phyloP scores from a whole-genome alignment of 2,329 filamentous ascomycete genomes.

The Pseudocercospora musae region DNA sequence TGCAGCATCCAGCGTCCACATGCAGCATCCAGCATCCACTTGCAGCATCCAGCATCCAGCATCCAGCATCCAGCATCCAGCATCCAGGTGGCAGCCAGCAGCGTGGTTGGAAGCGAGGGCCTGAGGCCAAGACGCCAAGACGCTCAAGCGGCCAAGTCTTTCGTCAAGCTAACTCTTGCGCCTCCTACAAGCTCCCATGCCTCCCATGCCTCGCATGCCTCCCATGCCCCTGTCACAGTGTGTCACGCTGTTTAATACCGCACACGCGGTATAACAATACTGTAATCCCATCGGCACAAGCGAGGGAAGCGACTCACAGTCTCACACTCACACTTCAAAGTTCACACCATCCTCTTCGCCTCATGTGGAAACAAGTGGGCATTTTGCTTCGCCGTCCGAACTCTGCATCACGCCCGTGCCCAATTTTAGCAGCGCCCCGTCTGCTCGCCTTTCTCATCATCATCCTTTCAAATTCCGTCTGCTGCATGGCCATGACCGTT shows the following conservation, averaged over 20 bases:
- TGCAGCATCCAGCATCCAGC: no score
- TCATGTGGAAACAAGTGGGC: background rate
- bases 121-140: background rate
- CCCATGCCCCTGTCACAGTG: no score
- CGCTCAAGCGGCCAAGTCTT: background rate
- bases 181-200: background rate
- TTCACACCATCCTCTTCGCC: background rate
- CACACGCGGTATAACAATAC: no score
- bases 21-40: no score
- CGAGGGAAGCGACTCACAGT: background rate
- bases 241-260: no score
- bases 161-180: background rate
- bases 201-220: no score
- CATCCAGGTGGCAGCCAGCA: no score
- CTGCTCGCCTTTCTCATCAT: background rate
- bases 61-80: no score
- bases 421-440: background rate
- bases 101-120: no score
- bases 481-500: slow-evolving; percentile 1
- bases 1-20: no score
- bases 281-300: no score
- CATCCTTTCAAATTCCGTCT: slow-evolving; percentile 4
- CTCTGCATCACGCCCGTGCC: background rate
- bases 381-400: background rate
- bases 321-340: no score